Base-by-base conservation (phyloP, 129 eudicot genomes). In the Helianthus annuus region DNA sequence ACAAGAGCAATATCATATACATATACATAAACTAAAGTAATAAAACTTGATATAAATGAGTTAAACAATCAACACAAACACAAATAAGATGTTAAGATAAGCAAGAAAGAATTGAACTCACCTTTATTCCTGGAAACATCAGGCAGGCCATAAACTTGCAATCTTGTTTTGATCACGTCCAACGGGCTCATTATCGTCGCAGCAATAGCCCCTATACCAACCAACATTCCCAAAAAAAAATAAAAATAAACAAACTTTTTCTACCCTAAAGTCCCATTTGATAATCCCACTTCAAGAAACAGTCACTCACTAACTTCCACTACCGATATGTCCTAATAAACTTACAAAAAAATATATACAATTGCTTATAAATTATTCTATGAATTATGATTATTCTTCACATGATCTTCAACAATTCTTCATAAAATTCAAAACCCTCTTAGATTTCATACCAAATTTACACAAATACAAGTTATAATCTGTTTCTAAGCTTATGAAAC, bases 81-180 rank as follows among this genome's bases (percentile, higher is more conserved):
- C n/a, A 27, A 59, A 11, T 24, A 11, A 60, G 14, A 32, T 16
- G 29, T 19, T 38, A 3, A 3, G 7, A 49, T 9, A 48, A n/a
- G 19, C 76, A 19, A 44, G 36, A 52, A 74, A 57, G 32, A 52
- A 36, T 11, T 22, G 2, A 10, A 22, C 17, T 39, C 48, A 88
- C 96, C 93, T 88, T 71, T 84, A 29, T 19, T 72, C 46, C 81
- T 66, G 56, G 83, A 66, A 49, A 73, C 76, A 16, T 82, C 78
- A 64, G 97, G 96, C 53, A 82, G 71, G 53, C 97, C 97, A 60
- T 86, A 84, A 60, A 91, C 97, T 79, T 91, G 96, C 76, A 91
- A 69, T 64, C 97, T 74, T 39, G 98, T 92, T 76, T 92, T 92
- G 54, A 92, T 85, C 46, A 92, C 98, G 84, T 92, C 98, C 74